These are phyloP conservation scores for Daldinia sp. DNA, from an alignment of 2,329 filamentous ascomycete species.

Conservation along the genomic window DNA sequence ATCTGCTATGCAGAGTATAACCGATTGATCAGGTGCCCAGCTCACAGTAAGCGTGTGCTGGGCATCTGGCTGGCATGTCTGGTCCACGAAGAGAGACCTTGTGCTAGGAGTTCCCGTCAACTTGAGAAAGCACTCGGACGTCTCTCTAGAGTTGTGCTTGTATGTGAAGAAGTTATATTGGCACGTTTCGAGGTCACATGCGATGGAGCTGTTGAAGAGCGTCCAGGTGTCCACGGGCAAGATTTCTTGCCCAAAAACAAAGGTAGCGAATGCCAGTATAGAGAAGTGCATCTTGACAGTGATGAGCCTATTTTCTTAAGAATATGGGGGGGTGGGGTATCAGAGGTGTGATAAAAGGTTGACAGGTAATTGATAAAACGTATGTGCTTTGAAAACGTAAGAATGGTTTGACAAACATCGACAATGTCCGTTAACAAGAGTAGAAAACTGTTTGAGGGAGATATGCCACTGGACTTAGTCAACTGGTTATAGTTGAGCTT, in stretches of 20 bases:
- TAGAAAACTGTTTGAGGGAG: background rate
- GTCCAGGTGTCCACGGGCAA: slow-evolving; percentile 15
- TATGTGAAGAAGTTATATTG: slow-evolving; percentile 17
- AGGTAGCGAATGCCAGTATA: background rate
- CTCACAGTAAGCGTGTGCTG: slow-evolving; percentile 2
- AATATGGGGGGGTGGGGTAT: too few relatives aligned
- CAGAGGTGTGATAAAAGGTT: background rate
- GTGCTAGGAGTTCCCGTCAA: background rate
- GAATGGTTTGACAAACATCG: background rate
- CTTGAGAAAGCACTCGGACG: slow-evolving; percentile 1
- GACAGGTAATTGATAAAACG: background rate
- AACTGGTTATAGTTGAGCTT: background rate
- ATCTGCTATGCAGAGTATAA: slow-evolving; percentile 19
- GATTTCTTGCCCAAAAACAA: background rate
- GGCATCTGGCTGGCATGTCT: slow-evolving; percentile 9
- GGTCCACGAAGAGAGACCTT: background rate
- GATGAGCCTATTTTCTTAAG: background rate
- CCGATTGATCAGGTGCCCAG: slow-evolving; percentile 10
- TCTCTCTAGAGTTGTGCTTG: slow-evolving; percentile 10
- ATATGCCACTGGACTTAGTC: background rate
- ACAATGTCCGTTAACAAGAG: background rate
- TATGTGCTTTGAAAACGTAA: background rate
- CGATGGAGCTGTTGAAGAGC: slow-evolving; percentile 22
- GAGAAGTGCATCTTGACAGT: background rate
- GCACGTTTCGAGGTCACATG: slow-evolving; percentile 12